Conservation (phyloP, 208 protist species). For the Leishmania tarentolae region DNA sequence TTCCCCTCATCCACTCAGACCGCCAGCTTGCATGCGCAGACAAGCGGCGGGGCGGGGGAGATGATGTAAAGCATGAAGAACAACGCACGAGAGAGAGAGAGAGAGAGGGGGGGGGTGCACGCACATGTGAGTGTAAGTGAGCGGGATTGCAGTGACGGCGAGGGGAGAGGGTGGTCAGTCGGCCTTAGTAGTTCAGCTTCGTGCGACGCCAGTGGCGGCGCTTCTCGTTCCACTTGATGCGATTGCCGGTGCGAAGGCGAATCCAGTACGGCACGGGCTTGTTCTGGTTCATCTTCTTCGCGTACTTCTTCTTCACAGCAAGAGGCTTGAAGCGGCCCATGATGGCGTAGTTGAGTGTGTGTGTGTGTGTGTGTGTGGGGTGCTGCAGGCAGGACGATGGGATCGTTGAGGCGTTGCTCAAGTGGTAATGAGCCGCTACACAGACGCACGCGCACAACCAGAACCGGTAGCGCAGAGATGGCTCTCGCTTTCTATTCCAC, state of each 20-base stretch:
- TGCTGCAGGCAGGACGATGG: background rate
- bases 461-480: background rate
- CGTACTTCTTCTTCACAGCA: slow-evolving; percentile 94
- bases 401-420: background rate
- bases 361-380: background rate
- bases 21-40: background rate
- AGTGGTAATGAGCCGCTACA: background rate
- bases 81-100: background rate
- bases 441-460: background rate
- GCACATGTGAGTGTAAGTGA: background rate
- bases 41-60: background rate
- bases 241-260: slow-evolving; percentile 91
- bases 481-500: slow-evolving; percentile 6
- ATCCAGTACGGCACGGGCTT: slow-evolving; percentile 94
- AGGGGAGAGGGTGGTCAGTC: background rate
- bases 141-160: background rate
- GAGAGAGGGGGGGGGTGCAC: background rate
- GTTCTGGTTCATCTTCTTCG: slow-evolving; percentile 95
- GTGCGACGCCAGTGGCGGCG: slow-evolving; percentile 96
- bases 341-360: slow-evolving; percentile 2
- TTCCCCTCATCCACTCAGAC: background rate
- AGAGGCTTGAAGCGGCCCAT: slow-evolving; percentile 94
- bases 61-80: background rate
- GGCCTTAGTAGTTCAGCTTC: slow-evolving; percentile 91
- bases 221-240: slow-evolving; percentile 95